Percentiles rank a stretch among this genome's conserved stretches.
Evolutionary conservation across 352 stramenopile species (phyloP).

Genomic region (Phytophthora parvispora): DNA sequence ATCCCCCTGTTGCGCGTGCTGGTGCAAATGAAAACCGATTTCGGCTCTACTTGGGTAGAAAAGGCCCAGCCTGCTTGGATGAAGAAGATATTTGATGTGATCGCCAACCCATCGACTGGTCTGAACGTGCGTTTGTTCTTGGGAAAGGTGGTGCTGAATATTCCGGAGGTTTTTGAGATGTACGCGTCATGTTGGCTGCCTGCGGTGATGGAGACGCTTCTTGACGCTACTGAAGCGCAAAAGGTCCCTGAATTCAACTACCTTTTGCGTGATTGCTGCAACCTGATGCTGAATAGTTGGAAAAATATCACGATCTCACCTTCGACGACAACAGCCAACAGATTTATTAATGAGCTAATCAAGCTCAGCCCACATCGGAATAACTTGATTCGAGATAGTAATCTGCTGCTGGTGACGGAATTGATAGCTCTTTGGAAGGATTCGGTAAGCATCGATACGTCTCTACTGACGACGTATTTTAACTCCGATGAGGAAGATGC

Average conservation of each 20-base stretch:
- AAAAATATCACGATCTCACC: conserved; percentile 38
- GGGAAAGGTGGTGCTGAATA: conserved; percentile 76
- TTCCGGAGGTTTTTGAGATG: conserved; percentile 61
- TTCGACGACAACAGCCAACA: conserved; percentile 32
- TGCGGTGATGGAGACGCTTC: conserved; percentile 60
- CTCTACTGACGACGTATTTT: conserved; percentile 48
- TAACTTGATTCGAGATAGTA: conserved; percentile 74
- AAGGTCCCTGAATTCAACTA: conserved; percentile 72
- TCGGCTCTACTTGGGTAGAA: conserved; percentile 58
- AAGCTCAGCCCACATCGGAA: conserved; percentile 62
- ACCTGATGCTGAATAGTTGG: conserved; percentile 66
- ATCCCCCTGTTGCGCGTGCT: conserved; percentile 73
- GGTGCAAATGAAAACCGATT: conserved; percentile 84
- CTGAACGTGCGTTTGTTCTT: conserved; percentile 82
- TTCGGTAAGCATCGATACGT: conserved; percentile 46
- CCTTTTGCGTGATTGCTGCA: conserved; percentile 79
- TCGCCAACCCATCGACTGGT: conserved; percentile 42
- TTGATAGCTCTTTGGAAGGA: conserved; percentile 73
- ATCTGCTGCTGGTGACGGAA: conserved; percentile 64
- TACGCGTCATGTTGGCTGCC: conserved; percentile 64
- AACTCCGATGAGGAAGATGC: conserved; percentile 47
- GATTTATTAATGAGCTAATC: conserved; percentile 70
- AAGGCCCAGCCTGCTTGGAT: conserved; percentile 84
- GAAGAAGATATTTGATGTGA: conserved; percentile 73
- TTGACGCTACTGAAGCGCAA: conserved; percentile 54